phyloP scores from a whole-genome alignment of 257 asterid species.

The Ajuga chamaepitys region DNA sequence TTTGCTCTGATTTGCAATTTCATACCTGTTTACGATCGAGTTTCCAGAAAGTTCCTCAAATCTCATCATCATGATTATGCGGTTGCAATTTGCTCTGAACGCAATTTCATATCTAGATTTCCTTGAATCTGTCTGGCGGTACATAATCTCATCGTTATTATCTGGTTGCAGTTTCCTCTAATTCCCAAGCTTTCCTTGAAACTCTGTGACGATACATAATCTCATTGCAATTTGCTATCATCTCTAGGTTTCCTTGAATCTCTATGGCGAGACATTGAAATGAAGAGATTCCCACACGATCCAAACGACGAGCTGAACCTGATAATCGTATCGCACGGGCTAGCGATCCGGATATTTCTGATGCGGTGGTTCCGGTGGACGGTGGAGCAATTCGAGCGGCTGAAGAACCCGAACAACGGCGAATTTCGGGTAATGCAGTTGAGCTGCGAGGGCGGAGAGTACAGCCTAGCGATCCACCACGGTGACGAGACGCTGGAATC shows the following conservation, averaged over 20 bases:
- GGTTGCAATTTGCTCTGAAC: no score
- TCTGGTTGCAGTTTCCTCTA: no score
- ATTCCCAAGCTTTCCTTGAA: no score
- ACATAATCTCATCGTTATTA: no score
- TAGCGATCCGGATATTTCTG: conserved; percentile 25
- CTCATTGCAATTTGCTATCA: no score
- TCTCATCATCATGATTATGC: no score
- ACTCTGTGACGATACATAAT: no score
- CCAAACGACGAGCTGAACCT: conserved; percentile 23
- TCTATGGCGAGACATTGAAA: conserved; percentile 32
- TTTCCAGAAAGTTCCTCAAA: no score
- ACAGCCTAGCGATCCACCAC: conserved; percentile 24
- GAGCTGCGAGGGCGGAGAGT: conserved; percentile 19
- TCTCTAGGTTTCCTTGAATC: conserved; percentile 33
- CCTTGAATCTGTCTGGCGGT: no score
- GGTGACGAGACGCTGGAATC: not conserved
- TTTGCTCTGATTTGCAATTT: no score
- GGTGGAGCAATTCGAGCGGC: conserved; percentile 23
- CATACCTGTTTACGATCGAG: no score
- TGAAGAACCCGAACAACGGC: conserved; percentile 17
- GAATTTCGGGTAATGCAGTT: conserved; percentile 26
- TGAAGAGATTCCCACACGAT: conserved; percentile 22
- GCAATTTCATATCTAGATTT: no score
- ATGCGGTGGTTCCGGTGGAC: conserved; percentile 35
- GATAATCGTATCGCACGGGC: conserved; percentile 32